These are phyloP conservation scores for Eremothecium sinecaudum DNA, from an alignment of 1,139 yeast species.

Conservation along the genomic window DNA sequence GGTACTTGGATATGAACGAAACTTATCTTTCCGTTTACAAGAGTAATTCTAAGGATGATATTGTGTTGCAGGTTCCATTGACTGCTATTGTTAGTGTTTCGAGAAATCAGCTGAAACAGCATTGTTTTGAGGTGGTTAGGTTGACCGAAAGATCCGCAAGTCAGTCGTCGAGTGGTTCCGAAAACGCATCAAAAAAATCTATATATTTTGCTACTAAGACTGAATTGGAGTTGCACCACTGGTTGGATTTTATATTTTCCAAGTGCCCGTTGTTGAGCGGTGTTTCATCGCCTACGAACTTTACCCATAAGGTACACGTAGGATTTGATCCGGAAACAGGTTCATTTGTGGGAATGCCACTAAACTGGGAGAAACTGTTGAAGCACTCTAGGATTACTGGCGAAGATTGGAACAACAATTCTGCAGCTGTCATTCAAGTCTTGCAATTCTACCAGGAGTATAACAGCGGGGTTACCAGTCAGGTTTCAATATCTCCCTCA, in stretches of 20 bases:
- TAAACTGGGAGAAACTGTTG: slow-evolving; percentile 65
- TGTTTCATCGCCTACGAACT: slow-evolving; percentile 71
- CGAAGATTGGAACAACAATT: slow-evolving; percentile 77
- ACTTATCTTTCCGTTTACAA: slow-evolving; percentile 68
- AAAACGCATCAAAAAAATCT: slow-evolving; percentile 41
- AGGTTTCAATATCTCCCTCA: too few species aligned
- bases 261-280: slow-evolving; percentile 76
- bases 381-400: slow-evolving; percentile 73
- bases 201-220: slow-evolving; percentile 67
- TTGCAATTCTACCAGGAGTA: slow-evolving; percentile 65
- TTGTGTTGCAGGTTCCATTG: slow-evolving; percentile 44
- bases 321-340: slow-evolving; percentile 64
- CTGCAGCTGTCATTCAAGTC: slow-evolving; percentile 84
- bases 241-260: slow-evolving; percentile 86
- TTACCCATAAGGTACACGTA: slow-evolving; percentile 62
- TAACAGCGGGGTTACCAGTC: too few species aligned
- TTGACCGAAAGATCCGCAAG: slow-evolving; percentile 25
- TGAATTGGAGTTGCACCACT: slow-evolving; percentile 72
- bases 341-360: slow-evolving; percentile 67
- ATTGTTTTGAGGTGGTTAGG: slow-evolving; percentile 73
- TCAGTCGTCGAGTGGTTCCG: slow-evolving; percentile 10
- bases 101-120: slow-evolving; percentile 56
- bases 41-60: slow-evolving; percentile 42
- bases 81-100: slow-evolving; percentile 49
- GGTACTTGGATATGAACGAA: slow-evolving; percentile 70